phyloP scores from a whole-genome alignment of 2,329 filamentous ascomycete species.

The Mollisiaceae sp. region DNA sequence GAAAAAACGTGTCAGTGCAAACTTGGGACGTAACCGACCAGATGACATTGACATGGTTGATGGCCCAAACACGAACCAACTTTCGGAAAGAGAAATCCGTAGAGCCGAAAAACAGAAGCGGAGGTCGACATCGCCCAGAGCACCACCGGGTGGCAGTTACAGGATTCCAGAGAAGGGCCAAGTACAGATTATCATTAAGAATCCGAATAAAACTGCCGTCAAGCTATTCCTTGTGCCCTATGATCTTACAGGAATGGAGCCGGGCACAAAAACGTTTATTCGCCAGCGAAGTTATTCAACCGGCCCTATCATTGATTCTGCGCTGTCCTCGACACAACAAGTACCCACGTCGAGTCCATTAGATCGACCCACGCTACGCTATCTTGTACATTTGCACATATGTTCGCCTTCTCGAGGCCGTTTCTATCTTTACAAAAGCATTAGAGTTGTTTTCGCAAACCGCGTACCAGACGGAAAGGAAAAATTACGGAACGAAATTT shows the following conservation, averaged over 20 bases:
- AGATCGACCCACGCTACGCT: slow-evolving; percentile 78
- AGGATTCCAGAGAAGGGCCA: slow-evolving; percentile 93
- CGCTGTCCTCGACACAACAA: slow-evolving; percentile 35
- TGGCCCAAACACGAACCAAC: slow-evolving; percentile 25
- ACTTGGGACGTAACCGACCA: slow-evolving; percentile 23
- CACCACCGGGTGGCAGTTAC: slow-evolving; percentile 87
- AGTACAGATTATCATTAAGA: slow-evolving; percentile 96
- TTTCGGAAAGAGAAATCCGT: slow-evolving; percentile 47
- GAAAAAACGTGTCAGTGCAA: slow-evolving; percentile 43
- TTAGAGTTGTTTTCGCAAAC: slow-evolving; percentile 95
- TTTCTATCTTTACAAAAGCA: slow-evolving; percentile 88
- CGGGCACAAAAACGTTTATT: slow-evolving; percentile 94
- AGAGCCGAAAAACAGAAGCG: slow-evolving; percentile 63
- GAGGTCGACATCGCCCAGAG: slow-evolving; percentile 62
- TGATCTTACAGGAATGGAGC: slow-evolving; percentile 88
- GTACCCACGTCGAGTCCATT: slow-evolving; percentile 47
- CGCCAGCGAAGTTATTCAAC: slow-evolving; percentile 92
- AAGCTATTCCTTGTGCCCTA: slow-evolving; percentile 96
- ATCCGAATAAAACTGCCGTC: slow-evolving; percentile 96
- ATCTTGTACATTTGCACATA: slow-evolving; percentile 91
- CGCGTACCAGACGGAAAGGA: slow-evolving; percentile 95
- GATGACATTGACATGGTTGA: slow-evolving; percentile 38
- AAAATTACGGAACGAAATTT: slow-evolving; percentile 86
- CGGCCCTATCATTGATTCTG: slow-evolving; percentile 75
- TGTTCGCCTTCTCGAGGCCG: slow-evolving; percentile 84